phyloP scores from a whole-genome alignment of 2,329 filamentous ascomycete species.

The Fusarium sulawesiense region DNA sequence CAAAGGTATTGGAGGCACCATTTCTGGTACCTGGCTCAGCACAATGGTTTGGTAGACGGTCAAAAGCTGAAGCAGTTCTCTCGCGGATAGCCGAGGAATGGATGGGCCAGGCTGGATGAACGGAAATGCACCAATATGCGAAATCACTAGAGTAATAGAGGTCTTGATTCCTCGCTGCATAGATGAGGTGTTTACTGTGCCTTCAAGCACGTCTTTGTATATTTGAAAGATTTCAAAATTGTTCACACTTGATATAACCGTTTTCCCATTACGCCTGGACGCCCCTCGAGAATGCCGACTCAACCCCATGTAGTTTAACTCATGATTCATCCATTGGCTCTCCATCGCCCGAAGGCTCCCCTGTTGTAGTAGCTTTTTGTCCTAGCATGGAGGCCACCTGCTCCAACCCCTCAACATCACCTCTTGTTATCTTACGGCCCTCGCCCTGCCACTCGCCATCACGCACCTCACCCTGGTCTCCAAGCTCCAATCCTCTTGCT shows the following conservation, averaged over 20 bases:
- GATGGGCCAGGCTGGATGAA: not conserved
- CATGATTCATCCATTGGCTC: slow-evolving; percentile 50
- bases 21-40: slow-evolving; percentile 62
- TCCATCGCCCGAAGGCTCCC: slow-evolving; percentile 1
- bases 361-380: slow-evolving; percentile 7
- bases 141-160: slow-evolving; percentile 27
- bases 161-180: slow-evolving; percentile 36
- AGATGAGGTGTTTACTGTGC: slow-evolving; percentile 18
- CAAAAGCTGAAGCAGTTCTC: slow-evolving; percentile 10
- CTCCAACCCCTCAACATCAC: slow-evolving; percentile 69
- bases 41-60: slow-evolving; percentile 53
- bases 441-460: slow-evolving; percentile 73
- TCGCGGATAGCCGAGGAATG: not conserved
- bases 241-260: slow-evolving; percentile 1
- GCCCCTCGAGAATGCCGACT: not conserved
- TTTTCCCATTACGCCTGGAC: slow-evolving; percentile 32
- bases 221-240: slow-evolving; percentile 16
- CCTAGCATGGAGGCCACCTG: slow-evolving; percentile 60
- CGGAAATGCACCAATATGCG: slow-evolving; percentile 7
- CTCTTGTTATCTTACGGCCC: slow-evolving; percentile 60
- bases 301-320: not conserved
- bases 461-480: slow-evolving; percentile 68
- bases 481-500: slow-evolving; percentile 74
- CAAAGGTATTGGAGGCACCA: slow-evolving; percentile 59
- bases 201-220: slow-evolving; percentile 24